Percentiles rank a stretch among this genome's conserved stretches.
Evolutionary conservation across 1,284 basidiomycete species (phyloP).

Genomic region (Ceratobasidium sp.): DNA sequence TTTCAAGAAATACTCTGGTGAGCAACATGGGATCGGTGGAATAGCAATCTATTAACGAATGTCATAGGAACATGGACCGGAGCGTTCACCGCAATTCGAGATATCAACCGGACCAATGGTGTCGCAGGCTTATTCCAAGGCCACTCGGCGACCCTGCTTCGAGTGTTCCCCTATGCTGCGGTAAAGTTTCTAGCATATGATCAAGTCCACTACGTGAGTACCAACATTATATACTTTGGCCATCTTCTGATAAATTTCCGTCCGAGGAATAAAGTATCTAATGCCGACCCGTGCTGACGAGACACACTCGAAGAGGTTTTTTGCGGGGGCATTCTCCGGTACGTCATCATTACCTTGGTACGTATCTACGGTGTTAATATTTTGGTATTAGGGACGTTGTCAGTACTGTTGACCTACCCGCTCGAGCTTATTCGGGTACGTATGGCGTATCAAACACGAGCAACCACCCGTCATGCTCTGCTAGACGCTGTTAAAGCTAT

Average conservation of each 20-base stretch:
- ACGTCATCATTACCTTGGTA: constrained; percentile 46
- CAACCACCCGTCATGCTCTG: constrained; percentile 65
- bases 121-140: constrained; percentile 90
- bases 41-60: background rate
- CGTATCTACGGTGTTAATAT: background rate
- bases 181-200: constrained; percentile 99
- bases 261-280: constrained; percentile 58
- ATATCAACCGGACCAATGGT: constrained; percentile 82
- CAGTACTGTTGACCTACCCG: constrained; percentile 93
- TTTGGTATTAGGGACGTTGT: constrained; percentile 72
- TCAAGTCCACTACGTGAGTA: constrained; percentile 76
- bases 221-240: background rate
- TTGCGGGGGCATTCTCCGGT: constrained; percentile 91
- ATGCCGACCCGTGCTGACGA: constrained; percentile 87
- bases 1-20: constrained; percentile 92
- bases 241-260: constrained; percentile 54
- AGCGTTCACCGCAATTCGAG: constrained; percentile 80
- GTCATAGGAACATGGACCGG: constrained; percentile 82
- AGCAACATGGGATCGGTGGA: constrained; percentile 40
- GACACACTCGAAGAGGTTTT: constrained; percentile 85
- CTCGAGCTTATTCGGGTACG: constrained; percentile 95
- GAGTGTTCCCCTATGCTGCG: constrained; percentile 93
- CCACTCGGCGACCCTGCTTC: constrained; percentile 63
- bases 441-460: constrained; percentile 87
- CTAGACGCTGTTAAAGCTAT: constrained; percentile 70